Evolutionary conservation across 164 flowering plant species (phyloP).

Genomic region (Saururus chinensis): DNA sequence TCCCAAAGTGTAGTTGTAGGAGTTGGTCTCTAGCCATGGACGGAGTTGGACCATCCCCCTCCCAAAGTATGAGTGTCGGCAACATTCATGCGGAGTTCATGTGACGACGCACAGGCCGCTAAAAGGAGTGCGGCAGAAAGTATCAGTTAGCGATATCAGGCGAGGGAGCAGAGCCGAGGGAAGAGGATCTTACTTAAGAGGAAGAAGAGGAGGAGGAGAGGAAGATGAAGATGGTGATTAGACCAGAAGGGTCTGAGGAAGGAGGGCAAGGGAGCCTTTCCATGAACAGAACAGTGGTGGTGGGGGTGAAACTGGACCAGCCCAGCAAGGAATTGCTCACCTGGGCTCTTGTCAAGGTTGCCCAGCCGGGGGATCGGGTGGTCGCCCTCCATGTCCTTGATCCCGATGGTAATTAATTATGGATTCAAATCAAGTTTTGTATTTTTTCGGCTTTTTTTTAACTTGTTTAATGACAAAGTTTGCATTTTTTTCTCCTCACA

Average conservation of each 20-base stretch:
- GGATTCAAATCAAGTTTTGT: not conserved
- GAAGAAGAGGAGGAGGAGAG: not conserved
- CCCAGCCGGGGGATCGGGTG: conserved; percentile 73
- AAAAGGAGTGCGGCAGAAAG: too few species aligned
- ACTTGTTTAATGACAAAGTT: not conserved
- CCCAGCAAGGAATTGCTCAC: conserved; percentile 77
- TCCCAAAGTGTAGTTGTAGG: too few species aligned
- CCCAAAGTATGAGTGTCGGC: too few species aligned
- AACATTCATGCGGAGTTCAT: too few species aligned
- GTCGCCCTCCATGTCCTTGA: conserved; percentile 76
- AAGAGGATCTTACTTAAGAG: too few species aligned
- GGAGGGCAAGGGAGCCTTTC: not conserved
- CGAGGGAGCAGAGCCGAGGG: too few species aligned
- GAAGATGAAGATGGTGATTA: not conserved
- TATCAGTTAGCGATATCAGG: too few species aligned
- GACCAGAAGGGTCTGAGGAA: not conserved
- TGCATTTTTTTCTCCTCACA: not conserved
- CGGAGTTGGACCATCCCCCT: too few species aligned
- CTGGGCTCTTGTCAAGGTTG: conserved; percentile 84
- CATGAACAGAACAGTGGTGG: conserved; percentile 46
- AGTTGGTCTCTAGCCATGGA: too few species aligned
- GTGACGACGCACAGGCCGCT: too few species aligned
- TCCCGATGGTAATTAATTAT: conserved; percentile 27
- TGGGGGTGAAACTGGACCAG: conserved; percentile 70
- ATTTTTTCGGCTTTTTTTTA: not conserved